Evolutionary conservation across 352 stramenopile genomes (phyloP).

Genomic region (Thalassiosira mediterranea): DNA sequence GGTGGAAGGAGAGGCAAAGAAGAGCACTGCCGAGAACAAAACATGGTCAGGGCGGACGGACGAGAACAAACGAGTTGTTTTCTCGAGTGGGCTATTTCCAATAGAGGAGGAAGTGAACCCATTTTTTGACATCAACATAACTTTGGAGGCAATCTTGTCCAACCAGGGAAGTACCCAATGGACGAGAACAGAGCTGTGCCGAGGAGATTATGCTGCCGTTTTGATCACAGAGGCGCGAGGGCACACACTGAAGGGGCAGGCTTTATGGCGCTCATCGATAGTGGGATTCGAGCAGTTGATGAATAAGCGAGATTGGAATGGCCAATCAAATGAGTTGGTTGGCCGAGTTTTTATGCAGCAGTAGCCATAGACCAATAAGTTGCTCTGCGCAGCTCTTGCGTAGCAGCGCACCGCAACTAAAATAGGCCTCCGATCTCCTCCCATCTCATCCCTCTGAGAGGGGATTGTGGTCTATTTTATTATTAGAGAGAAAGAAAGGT

Average conservation of each 20-base stretch:
- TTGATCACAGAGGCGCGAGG: conserved; percentile 72
- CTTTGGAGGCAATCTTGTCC: not conserved
- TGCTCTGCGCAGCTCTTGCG: too few relatives aligned
- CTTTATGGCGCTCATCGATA: conserved; percentile 67
- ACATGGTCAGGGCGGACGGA: conserved; percentile 81
- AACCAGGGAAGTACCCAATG: conserved; percentile 7
- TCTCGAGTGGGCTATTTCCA: conserved; percentile 39
- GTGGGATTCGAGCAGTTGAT: conserved; percentile 52
- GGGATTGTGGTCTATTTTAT: too few relatives aligned
- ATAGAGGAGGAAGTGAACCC: conserved; percentile 55
- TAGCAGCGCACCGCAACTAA: too few relatives aligned
- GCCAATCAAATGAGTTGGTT: too few relatives aligned
- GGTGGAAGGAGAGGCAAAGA: conserved; percentile 89
- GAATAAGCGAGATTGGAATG: too few relatives aligned
- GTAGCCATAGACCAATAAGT: too few relatives aligned
- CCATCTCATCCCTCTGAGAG: too few relatives aligned
- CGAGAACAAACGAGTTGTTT: conserved; percentile 83
- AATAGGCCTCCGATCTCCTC: too few relatives aligned
- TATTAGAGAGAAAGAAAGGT: too few relatives aligned
- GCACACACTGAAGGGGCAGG: conserved; percentile 70
- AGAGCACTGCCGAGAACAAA: conserved; percentile 46
- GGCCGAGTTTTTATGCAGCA: too few relatives aligned
- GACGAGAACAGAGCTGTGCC: conserved; percentile 39
- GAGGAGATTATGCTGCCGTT: conserved; percentile 76
- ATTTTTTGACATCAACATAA: not conserved